Conservation (phyloP, 2,329 filamentous ascomycete species). For the Pseudogymnoascus sp. region DNA sequence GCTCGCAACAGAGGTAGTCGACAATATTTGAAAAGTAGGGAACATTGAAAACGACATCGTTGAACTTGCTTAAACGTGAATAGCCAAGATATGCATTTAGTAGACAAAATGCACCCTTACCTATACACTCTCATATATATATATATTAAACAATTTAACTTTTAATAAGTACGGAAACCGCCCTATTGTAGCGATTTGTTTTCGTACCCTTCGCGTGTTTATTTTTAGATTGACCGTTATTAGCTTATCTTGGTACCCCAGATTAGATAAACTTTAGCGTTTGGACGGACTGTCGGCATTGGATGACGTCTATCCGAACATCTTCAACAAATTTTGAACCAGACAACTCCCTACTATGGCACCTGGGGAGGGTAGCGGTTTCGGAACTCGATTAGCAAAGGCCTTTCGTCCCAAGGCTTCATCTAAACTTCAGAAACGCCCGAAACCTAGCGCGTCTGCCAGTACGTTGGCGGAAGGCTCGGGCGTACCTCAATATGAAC, state of each 20-base stretch:
- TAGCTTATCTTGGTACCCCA: not conserved
- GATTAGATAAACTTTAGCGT: constrained; percentile 1
- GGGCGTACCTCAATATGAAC: not conserved
- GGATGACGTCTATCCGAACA: not conserved
- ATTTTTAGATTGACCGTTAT: not conserved
- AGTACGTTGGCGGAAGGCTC: not conserved
- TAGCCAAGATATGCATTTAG: not conserved
- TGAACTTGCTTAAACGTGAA: not conserved
- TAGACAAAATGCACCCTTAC: not conserved
- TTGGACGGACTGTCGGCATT: not conserved
- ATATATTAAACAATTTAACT: not conserved
- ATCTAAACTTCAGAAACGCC: not conserved
- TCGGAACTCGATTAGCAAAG: not conserved
- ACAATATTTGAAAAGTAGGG: too few relatives aligned
- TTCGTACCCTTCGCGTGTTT: not conserved
- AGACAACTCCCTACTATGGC: not conserved
- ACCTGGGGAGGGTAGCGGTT: not conserved
- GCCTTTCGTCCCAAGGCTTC: not conserved
- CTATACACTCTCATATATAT: too few relatives aligned
- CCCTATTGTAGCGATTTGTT: not conserved
- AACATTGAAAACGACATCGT: not conserved
- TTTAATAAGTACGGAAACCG: not conserved
- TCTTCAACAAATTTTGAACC: not conserved
- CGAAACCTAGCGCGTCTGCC: not conserved
- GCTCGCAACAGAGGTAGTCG: too few relatives aligned